These are phyloP conservation scores for Lachancea cidri DNA, from an alignment of 805 yeast genomes.

Conservation along the genomic window DNA sequence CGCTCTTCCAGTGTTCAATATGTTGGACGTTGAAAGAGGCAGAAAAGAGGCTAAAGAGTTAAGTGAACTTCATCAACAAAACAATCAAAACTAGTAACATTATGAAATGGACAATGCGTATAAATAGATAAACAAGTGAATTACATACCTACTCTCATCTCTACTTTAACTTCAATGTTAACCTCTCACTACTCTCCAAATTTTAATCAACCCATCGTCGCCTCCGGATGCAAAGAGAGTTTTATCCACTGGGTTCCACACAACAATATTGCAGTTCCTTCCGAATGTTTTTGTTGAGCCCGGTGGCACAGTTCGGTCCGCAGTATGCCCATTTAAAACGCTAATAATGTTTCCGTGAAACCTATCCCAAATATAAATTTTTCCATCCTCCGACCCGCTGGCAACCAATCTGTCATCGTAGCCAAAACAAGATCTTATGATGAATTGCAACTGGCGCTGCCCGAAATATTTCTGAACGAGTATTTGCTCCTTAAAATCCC, in stretches of 20 bases:
- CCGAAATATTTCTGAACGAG: slow-evolving; percentile 65
- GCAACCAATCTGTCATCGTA: slow-evolving; percentile 61
- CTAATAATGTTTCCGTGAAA: slow-evolving; percentile 60
- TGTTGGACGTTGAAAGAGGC: slow-evolving; percentile 60
- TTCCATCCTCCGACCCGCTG: slow-evolving; percentile 83
- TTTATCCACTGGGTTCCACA: slow-evolving; percentile 54
- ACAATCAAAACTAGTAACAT: neutral
- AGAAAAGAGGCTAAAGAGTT: slow-evolving; percentile 45
- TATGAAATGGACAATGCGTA: too few species aligned
- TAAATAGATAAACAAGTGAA: too few species aligned
- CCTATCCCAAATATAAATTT: slow-evolving; percentile 73
- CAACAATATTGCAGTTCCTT: slow-evolving; percentile 62
- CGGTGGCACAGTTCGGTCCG: slow-evolving; percentile 14
- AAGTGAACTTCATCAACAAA: slow-evolving; percentile 11
- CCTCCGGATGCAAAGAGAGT: slow-evolving; percentile 76
- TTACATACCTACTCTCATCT: neutral
- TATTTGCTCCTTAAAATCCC: slow-evolving; percentile 62
- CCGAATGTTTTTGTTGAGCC: slow-evolving; percentile 20
- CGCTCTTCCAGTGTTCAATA: slow-evolving; percentile 52
- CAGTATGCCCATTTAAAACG: slow-evolving; percentile 27
- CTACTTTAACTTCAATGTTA: slow-evolving; percentile 6
- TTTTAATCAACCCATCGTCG: slow-evolving; percentile 67
- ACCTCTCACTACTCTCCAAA: slow-evolving; percentile 50
- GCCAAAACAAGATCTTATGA: slow-evolving; percentile 76
- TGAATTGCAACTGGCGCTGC: slow-evolving; percentile 61